Percentiles rank a stretch among this genome's conserved stretches.
These are phyloP conservation scores for Fimicolochytrium jonesii DNA, from an alignment of 192 early-diverging fungal species.

Conservation along the genomic window DNA sequence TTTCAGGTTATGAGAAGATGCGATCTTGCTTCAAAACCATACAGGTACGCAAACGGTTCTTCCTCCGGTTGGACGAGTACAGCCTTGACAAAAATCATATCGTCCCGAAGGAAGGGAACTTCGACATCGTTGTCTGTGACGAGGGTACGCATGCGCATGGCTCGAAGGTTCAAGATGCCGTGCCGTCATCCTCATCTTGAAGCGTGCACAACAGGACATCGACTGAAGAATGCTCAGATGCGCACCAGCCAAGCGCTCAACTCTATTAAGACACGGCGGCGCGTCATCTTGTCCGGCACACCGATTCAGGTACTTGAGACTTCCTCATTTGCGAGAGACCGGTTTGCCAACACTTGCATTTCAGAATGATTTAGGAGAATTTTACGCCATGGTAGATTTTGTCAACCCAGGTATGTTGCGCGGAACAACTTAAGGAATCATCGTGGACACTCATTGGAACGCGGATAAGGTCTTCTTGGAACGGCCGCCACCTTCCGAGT, in stretches of 20 bases:
- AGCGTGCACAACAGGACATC: slow-evolving; percentile 24
- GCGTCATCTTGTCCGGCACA: slow-evolving; percentile 49
- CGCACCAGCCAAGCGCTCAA: slow-evolving; percentile 26
- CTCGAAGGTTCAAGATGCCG: not conserved
- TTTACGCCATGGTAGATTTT: slow-evolving; percentile 68
- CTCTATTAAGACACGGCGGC: slow-evolving; percentile 12
- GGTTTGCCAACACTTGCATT: no score
- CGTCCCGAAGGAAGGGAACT: not conserved
- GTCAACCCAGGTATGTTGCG: slow-evolving; percentile 60
- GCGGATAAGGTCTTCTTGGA: slow-evolving; percentile 25
- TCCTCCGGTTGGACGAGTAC: no score
- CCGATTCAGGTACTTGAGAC: slow-evolving; percentile 50
- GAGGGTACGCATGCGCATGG: slow-evolving; percentile 25
- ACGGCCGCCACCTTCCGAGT: slow-evolving; percentile 18
- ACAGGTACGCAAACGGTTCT: no score
- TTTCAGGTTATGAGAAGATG: slow-evolving; percentile 19
- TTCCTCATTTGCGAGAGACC: no score
- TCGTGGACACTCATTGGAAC: not conserved
- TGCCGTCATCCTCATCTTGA: not conserved
- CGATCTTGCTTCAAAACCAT: slow-evolving; percentile 18
- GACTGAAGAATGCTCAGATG: slow-evolving; percentile 39
- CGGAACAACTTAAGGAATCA: not conserved
- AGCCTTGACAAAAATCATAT: not conserved
- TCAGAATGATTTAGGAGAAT: slow-evolving; percentile 27
- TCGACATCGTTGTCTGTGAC: slow-evolving; percentile 43